Conservation (phyloP, 1,284 basidiomycete species). For the Ceratobasidium sp. region DNA sequence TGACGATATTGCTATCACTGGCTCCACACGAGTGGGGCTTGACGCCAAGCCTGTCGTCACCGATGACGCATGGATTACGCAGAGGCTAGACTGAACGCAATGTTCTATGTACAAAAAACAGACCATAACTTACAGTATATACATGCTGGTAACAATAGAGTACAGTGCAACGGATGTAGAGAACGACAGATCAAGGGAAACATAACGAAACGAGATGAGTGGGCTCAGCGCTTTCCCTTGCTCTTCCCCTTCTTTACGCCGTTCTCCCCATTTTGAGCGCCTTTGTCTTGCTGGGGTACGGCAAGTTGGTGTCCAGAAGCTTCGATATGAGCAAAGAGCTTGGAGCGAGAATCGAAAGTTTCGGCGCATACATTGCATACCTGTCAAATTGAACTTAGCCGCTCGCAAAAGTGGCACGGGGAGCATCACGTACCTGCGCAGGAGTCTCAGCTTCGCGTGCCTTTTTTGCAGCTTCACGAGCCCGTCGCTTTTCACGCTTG, state of each 20-base stretch:
- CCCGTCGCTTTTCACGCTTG: slow-evolving; percentile 85
- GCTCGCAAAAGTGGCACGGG: neutral
- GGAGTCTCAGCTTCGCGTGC: slow-evolving; percentile 60
- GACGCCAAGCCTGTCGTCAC: neutral
- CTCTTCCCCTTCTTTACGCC: slow-evolving; percentile 47
- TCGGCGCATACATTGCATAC: slow-evolving; percentile 80
- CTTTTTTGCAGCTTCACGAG: slow-evolving; percentile 83
- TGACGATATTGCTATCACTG: slow-evolving; percentile 8
- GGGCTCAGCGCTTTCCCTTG: slow-evolving; percentile 41
- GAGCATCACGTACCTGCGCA: slow-evolving; percentile 32
- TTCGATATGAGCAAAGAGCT: slow-evolving; percentile 82
- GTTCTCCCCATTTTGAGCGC: slow-evolving; percentile 22
- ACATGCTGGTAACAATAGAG: slow-evolving; percentile 16
- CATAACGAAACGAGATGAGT: neutral
- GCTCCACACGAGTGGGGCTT: slow-evolving; percentile 21
- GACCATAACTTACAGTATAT: slow-evolving; percentile 28
- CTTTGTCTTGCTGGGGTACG: slow-evolving; percentile 49
- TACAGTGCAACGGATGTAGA: slow-evolving; percentile 9
- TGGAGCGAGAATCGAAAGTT: slow-evolving; percentile 79
- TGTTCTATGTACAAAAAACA: neutral
- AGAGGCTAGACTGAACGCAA: neutral
- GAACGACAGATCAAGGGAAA: neutral
- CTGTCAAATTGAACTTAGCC: slow-evolving; percentile 53
- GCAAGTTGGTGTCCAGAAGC: slow-evolving; percentile 81
- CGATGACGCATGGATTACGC: neutral